Percentiles rank a stretch among this genome's conserved stretches.
Evolutionary conservation across 768 basidiomycete species (phyloP).

Genomic region (Mycena belliarum): DNA sequence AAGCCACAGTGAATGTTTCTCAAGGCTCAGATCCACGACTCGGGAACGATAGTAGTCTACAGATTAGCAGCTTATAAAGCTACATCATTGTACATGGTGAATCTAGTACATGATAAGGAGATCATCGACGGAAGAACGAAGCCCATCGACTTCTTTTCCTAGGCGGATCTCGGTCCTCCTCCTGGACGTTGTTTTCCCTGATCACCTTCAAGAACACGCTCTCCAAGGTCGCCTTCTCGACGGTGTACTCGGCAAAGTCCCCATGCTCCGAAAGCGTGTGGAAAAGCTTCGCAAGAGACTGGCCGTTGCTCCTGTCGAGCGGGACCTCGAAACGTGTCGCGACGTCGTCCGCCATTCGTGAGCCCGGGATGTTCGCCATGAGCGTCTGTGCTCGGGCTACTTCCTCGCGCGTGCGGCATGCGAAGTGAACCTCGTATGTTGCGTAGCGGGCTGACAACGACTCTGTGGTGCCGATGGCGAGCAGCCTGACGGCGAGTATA

Average conservation of each 20-base stretch:
- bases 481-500: conserved; percentile 69
- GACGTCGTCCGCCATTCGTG: conserved; percentile 70
- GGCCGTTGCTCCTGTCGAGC: conserved; percentile 40
- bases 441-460: conserved; percentile 67
- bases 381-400: conserved; percentile 54
- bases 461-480: conserved; percentile 70
- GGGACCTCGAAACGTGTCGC: conserved; percentile 78
- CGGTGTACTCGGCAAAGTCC: conserved; percentile 66
- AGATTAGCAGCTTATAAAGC: no score
- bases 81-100: no score
- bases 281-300: conserved; percentile 63
- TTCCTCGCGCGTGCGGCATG: conserved; percentile 64
- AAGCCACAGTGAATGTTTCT: no score
- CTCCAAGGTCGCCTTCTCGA: conserved; percentile 69
- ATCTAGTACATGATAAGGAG: neutral
- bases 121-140: neutral
- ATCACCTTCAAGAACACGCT: conserved; percentile 75
- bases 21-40: no score
- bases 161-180: conserved; percentile 34
- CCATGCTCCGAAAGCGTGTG: conserved; percentile 50
- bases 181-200: conserved; percentile 56
- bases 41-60: no score
- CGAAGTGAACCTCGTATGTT: conserved; percentile 79
- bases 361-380: conserved; percentile 63
- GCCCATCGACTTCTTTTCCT: conserved; percentile 3